Percentiles rank a stretch among this genome's conserved stretches.
phyloP scores from a whole-genome alignment of 2,329 filamentous ascomycete species.

The Sphaerostilbella broomeana region DNA sequence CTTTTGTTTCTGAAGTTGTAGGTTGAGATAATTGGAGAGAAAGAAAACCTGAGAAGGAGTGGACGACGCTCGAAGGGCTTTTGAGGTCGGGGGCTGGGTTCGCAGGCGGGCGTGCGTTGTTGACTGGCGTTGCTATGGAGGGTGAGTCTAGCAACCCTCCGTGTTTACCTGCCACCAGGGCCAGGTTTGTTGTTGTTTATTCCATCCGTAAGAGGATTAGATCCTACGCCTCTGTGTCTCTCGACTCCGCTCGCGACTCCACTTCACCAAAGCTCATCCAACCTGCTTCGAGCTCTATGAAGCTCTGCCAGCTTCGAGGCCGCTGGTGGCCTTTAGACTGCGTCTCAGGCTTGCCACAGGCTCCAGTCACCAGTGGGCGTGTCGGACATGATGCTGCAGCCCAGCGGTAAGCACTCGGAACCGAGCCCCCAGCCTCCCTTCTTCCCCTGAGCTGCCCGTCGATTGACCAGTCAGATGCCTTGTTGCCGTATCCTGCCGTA shows the following conservation, averaged over 20 bases:
- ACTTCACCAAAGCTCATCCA: slow-evolving; percentile 15
- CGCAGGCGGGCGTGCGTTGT: slow-evolving; percentile 18
- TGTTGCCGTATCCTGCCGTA: too few species aligned
- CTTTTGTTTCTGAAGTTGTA: slow-evolving; percentile 27
- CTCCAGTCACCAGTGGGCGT: slow-evolving; percentile 11
- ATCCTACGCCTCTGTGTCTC: slow-evolving; percentile 9
- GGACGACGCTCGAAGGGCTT: slow-evolving; percentile 32
- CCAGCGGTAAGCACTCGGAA: slow-evolving; percentile 13
- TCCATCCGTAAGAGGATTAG: slow-evolving; percentile 20
- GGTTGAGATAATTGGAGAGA: slow-evolving; percentile 35
- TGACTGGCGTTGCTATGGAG: slow-evolving; percentile 16
- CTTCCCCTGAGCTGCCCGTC: slow-evolving; percentile 9
- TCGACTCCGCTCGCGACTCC: slow-evolving; percentile 14
- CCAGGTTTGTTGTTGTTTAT: slow-evolving; percentile 21
- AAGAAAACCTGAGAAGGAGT: slow-evolving; percentile 20
- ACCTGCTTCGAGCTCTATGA: slow-evolving; percentile 13
- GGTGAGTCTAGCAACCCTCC: slow-evolving; percentile 19
- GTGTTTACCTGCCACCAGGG: slow-evolving; percentile 17
- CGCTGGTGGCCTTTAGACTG: slow-evolving; percentile 10
- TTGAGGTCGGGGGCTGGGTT: slow-evolving; percentile 33
- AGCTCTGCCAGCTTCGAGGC: slow-evolving; percentile 14
- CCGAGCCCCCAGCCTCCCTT: slow-evolving; percentile 12
- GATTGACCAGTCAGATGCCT: slow-evolving; percentile 12
- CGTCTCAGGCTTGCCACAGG: slow-evolving; percentile 13
- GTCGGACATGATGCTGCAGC: slow-evolving; percentile 13